Base-by-base conservation (phyloP, 768 basidiomycete genomes). In the Boletellus sp. region DNA sequence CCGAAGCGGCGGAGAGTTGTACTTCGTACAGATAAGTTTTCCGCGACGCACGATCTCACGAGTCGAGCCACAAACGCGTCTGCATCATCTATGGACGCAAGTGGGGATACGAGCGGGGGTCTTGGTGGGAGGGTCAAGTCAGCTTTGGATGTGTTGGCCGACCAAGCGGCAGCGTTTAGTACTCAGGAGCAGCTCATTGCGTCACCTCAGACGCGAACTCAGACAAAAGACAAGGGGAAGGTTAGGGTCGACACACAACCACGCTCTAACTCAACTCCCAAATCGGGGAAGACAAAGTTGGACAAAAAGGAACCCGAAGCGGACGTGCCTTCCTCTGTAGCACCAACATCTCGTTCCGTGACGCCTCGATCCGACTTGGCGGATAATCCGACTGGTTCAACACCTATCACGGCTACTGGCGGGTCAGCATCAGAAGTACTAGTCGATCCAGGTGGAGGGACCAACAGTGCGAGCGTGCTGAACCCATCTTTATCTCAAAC, bases 101-200 rank as follows among this genome's bases (percentile, higher is more conserved):
- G 23, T 17, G 52, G 24, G 17, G 34, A 12, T 4, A 33, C 37
- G 19, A 51, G 40, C 32, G 22, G 47, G n/a, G 49, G 47, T 42
- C 42, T 15, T 20, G 61, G 59, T 23, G 61, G 58, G 28, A 57
- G 73, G 42, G 66, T 75, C 40, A 70, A 67, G 52, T 79, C 79
- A 52, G 86, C 82, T 7, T 68, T 89, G 58, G 85, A 89, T 57
- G 84, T 89, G 8, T 69, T 88, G 31, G 87, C 86, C 1, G 85
- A 87, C 55, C 84, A 87, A 61, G 84, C 87, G 3, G 82, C 82
- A 8, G 79, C 69, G 15, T 78, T 78, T 64, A 66, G 71, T 63
- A 62, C 73, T 56, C 53, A 72, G 59, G 61, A 72, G 53, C 64
- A 60, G 47, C 16, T 54, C 5, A n/a, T 34, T 5, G 15, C 45